A percentile compares a stretch with the other conserved stretches of the same genome.
Evolutionary conservation across 148 eudicot species (phyloP).

Genomic region (Drosera capensis): DNA sequence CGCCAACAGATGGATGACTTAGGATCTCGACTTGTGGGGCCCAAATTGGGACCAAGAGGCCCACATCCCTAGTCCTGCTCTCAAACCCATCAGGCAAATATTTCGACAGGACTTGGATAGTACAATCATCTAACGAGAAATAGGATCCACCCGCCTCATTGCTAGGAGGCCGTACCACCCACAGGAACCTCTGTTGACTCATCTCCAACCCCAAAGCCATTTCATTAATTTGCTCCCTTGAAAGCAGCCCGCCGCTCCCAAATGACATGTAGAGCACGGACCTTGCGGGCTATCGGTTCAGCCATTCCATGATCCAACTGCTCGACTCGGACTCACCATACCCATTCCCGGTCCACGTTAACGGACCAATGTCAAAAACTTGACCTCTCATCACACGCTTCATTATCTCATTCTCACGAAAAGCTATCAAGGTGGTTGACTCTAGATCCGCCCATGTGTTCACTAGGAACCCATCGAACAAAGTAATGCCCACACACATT

Average conservation of each 20-base stretch:
- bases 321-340: background rate
- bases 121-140: background rate
- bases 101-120: too few relatives aligned
- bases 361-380: conserved; percentile 33
- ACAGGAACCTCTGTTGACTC: conserved; percentile 23
- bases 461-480: conserved; percentile 22
- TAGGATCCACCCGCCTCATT: background rate
- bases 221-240: conserved; percentile 23
- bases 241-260: conserved; percentile 34
- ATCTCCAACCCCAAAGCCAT: conserved; percentile 19
- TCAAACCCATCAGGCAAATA: conserved; percentile 8
- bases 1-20: conserved; percentile 5
- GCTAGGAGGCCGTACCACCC: conserved; percentile 16
- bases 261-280: conserved; percentile 32
- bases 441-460: conserved; percentile 45
- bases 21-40: conserved; percentile 6
- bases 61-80: background rate
- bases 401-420: conserved; percentile 13
- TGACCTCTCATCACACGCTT: conserved; percentile 8
- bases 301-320: conserved; percentile 9
- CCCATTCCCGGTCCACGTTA: background rate
- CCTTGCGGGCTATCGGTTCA: conserved; percentile 11
- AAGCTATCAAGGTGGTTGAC: conserved; percentile 13
- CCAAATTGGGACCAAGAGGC: conserved; percentile 1
- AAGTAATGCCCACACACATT: conserved; percentile 10